Evolutionary conservation across 805 yeast genomes (phyloP), one percentile per base, ranked within the genome.

Genomic region (Monosporozyma unispora): DNA sequence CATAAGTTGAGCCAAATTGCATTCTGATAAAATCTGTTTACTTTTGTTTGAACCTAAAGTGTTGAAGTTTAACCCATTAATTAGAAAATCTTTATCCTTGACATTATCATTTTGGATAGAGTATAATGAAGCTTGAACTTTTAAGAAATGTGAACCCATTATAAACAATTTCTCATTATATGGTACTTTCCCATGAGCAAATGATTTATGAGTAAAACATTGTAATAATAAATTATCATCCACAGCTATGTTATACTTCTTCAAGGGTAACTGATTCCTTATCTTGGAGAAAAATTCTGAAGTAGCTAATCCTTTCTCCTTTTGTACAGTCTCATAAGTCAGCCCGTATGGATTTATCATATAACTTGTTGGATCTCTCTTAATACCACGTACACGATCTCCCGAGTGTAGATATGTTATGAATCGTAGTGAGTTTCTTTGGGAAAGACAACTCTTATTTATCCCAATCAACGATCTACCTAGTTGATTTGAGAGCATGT

Each of bases 131-230:
- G 70, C 58, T 45, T 61, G 67, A 31, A 63, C 70, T 61, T 79
- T 80, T 54, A 84, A 65, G 57, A 81, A 69, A 60, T 82, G 83
- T 35, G 76, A 62, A 16, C 95, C 97, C 63, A 87, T 70, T 42
- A 83, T 76, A 18, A 87, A 74, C 58, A 91, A 72, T 65, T 84
- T 85, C 64, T 89, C 96, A 69, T 90, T 91, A 70, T 86, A 87
- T 7, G 97, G 96, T 58, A 82, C 80, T 54, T 78, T 72, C 9
- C 96, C 97, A 69, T 87, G 95, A 4, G 95, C 95, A 73, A 89
- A 91, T 21, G 96, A 87, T 70, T 91, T 91, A 70, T 91, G 97
- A 5, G 97, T 90, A 59, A 90, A 71, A 39, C 87, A 81, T 70
- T 91, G 98, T 53, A 88, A 71, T 21, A 84, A 69, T 51, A 84